Evolutionary conservation across 2,329 filamentous ascomycete species (phyloP).

Genomic region (Mycogone perniciosa): DNA sequence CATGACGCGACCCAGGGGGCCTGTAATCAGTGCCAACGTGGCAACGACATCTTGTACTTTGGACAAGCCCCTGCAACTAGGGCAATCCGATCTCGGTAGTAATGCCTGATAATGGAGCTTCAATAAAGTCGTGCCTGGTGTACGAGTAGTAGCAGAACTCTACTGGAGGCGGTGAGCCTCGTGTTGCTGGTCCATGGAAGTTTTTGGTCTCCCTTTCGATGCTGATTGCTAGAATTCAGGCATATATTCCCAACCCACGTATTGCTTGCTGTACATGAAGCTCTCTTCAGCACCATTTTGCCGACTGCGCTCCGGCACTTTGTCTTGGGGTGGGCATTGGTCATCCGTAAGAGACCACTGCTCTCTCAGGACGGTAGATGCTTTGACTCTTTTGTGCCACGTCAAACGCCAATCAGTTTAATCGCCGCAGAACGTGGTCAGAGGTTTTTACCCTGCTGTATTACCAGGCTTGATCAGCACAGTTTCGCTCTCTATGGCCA

Average conservation of each 20-base stretch:
- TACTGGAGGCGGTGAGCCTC: conserved; percentile 9
- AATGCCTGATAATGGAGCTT: conserved; percentile 1
- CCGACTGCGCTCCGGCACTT: no score
- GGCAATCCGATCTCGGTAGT: background rate
- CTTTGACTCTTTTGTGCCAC: background rate
- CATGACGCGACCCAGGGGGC: conserved; percentile 2
- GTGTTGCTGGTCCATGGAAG: background rate
- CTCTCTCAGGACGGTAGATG: no score
- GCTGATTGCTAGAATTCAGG: no score
- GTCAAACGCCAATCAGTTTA: background rate
- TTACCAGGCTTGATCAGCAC: conserved; percentile 5
- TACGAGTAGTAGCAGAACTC: background rate
- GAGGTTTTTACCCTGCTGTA: conserved; percentile 7
- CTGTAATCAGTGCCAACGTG: conserved; percentile 9
- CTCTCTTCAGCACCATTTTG: no score
- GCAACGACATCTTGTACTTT: conserved; percentile 5
- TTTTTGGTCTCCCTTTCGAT: background rate
- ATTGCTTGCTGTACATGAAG: no score
- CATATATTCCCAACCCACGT: no score
- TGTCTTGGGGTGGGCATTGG: no score
- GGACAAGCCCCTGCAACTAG: background rate
- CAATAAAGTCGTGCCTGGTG: conserved; percentile 2
- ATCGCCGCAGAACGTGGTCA: conserved; percentile 5
- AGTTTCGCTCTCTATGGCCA: conserved; percentile 2
- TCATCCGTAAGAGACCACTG: no score